Evolutionary conservation across 805 yeast species (phyloP), one percentile per base, ranked within the genome.

Genomic region (Cyberlindnera subsufficiens): DNA sequence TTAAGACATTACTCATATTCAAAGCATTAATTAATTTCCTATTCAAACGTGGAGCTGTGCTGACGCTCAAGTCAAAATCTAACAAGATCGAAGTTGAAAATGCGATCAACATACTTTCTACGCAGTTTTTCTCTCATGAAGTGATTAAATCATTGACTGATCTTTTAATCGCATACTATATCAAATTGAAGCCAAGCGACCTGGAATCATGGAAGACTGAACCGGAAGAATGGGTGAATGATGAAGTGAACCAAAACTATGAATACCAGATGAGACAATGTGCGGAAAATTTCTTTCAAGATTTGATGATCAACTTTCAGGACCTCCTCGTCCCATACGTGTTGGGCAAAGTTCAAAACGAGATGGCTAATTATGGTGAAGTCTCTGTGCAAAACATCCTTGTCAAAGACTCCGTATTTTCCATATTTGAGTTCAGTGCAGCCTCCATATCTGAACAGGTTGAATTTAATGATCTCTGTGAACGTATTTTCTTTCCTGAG

Each of bases 151-250:
- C 75, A 19, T 60, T 91, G 11, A 74, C 86, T 11, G 84, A 83
- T 46, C 63, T 85, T 35, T 66, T 90, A 30, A 80, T 89, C 45
- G 69, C 73, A 33, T 82, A 82, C 77, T 90, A 87, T 61, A 68
- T 93, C 48, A 75, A 82, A 43, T 62, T 90, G 38, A 77, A 80
- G 45, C 88, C 91, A 0, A 61, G 74, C 2, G 97, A 90, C 58
- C 61, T 91, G 38, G 95, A 86, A 52, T 67, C 77, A 32, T 93
- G 98, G 98, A 59, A 70, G 11, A 61, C 74, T 15, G 96, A 89
- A 46, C 96, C 98, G 0, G 98, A 89, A 59, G 96, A 88, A 60
- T 93, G 95, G 87, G 80, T 86, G 17, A 80, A 81, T 49, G 96
- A 88, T 55, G 95, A 89, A 51, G 66, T 82, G 44, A 74, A 80